Evolutionary conservation across 106 monocot genomes (phyloP).

Genomic region (Dendrobium huoshanense): DNA sequence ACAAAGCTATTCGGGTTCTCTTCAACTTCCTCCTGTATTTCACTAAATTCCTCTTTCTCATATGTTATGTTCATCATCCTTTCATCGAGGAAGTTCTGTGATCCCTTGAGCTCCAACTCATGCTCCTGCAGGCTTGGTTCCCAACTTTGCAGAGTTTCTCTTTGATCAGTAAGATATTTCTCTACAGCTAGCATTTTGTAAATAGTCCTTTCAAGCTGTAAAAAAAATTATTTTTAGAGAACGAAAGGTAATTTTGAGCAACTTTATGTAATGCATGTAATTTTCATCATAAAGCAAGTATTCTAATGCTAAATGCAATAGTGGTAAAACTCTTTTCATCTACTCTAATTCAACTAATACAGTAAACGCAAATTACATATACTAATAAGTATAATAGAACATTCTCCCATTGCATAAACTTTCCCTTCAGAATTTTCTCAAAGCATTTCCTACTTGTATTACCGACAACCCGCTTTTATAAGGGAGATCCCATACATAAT

Average conservation of each 20-base stretch:
- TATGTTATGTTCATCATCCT: neutral
- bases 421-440: neutral
- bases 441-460: neutral
- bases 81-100: neutral
- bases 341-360: neutral
- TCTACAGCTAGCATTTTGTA: neutral
- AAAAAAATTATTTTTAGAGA: neutral
- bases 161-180: neutral
- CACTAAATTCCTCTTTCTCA: neutral
- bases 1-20: neutral
- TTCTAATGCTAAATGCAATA: neutral
- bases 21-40: neutral
- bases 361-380: neutral
- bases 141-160: neutral
- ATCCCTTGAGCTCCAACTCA: slow-evolving; percentile 1
- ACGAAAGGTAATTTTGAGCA: neutral
- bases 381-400: neutral
- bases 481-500: neutral
- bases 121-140: neutral
- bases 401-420: too few relatives aligned
- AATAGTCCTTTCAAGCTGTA: slow-evolving; percentile 2
- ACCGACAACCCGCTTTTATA: neutral
- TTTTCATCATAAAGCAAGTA: neutral
- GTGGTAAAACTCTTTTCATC: neutral
- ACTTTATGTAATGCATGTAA: neutral